Conservation (phyloP, 768 basidiomycete genomes). For the Leccinum sublutescens region DNA sequence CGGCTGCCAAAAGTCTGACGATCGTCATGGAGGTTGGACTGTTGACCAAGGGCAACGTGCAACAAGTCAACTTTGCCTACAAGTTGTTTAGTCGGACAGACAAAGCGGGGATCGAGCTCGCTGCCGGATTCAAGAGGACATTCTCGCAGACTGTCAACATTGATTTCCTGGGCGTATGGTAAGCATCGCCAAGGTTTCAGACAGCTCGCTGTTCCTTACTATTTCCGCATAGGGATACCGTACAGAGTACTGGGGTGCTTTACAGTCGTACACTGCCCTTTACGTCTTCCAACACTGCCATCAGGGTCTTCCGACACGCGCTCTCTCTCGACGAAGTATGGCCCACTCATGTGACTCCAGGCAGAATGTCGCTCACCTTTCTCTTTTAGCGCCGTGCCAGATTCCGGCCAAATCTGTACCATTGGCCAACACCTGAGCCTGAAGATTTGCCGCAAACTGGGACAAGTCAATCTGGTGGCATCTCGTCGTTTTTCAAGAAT, state of each 20-base stretch:
- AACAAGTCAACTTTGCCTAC: slow-evolving; percentile 75
- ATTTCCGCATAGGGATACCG: slow-evolving; percentile 60
- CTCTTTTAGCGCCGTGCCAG: slow-evolving; percentile 55
- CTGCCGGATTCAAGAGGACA: slow-evolving; percentile 67
- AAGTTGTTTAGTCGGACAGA: slow-evolving; percentile 62
- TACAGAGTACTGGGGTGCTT: slow-evolving; percentile 72
- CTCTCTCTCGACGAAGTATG: slow-evolving; percentile 73
- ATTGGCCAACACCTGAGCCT: slow-evolving; percentile 33
- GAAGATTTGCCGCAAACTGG: not conserved
- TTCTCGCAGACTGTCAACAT: slow-evolving; percentile 67
- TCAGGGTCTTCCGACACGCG: slow-evolving; percentile 75
- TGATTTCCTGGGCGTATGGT: slow-evolving; percentile 85
- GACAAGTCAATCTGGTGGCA: not conserved
- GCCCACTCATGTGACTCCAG: not conserved
- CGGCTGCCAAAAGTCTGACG: not conserved
- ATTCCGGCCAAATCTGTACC: slow-evolving; percentile 64
- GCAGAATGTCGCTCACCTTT: slow-evolving; percentile 9
- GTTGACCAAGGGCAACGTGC: slow-evolving; percentile 61
- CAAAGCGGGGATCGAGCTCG: slow-evolving; percentile 42
- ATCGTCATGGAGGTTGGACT: slow-evolving; percentile 56
- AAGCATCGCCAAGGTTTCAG: slow-evolving; percentile 12
- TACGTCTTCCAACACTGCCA: slow-evolving; percentile 55
- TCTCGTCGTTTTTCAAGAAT: not conserved
- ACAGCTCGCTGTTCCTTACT: slow-evolving; percentile 3
- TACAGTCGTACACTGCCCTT: slow-evolving; percentile 63